Evolutionary conservation across 495 filamentous ascomycete species (phyloP).

Genomic region (Neurospora tetrasperma): DNA sequence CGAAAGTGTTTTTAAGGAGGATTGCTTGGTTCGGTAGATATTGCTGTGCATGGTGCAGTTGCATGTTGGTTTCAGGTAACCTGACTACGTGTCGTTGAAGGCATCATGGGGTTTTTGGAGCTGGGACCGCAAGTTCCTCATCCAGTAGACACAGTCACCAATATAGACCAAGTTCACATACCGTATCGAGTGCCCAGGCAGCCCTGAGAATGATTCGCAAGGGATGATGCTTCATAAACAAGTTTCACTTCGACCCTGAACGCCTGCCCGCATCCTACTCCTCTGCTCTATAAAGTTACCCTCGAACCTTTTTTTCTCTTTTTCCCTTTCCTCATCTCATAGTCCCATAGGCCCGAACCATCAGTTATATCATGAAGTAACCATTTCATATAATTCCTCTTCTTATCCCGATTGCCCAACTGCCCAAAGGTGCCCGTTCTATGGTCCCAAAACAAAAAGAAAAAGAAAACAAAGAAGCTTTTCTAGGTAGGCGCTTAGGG

Average conservation of each 20-base stretch:
- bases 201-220: not conserved
- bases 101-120: not conserved
- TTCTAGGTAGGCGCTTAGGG: not conserved
- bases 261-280: not conserved
- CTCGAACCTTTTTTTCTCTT: not conserved
- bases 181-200: not conserved
- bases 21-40: not conserved
- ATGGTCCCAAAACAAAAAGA: not conserved
- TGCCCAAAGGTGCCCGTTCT: not conserved
- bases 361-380: not conserved
- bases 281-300: not conserved
- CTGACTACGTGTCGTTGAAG: not conserved
- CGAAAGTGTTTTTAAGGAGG: not conserved
- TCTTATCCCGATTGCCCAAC: not conserved
- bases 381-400: not conserved
- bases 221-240: not conserved
- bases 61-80: not conserved
- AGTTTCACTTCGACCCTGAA: not conserved
- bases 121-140: not conserved
- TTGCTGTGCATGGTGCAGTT: not conserved
- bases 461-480: not conserved
- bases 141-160: not conserved
- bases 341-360: not conserved
- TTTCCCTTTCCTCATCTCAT: not conserved
- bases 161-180: not conserved